Evolutionary conservation across 176 grass and related monocot genomes (phyloP).

Genomic region (Oryza australiensis): DNA sequence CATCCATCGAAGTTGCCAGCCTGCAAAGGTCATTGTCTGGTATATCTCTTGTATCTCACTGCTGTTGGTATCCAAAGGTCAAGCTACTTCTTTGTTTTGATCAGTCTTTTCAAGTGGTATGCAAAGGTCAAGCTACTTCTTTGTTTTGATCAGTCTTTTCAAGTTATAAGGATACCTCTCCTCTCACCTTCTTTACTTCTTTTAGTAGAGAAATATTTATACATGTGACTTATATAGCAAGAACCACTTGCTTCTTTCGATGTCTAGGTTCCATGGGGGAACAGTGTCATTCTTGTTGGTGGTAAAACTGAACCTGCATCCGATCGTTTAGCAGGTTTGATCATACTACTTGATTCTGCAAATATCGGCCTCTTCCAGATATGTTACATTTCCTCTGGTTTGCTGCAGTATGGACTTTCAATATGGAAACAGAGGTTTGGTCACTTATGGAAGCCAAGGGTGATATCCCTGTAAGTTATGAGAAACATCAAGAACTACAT

Average conservation of each 20-base stretch:
- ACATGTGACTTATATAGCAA: background rate
- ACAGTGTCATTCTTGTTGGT: constrained; percentile 79
- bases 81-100: constrained; percentile 9
- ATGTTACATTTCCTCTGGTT: constrained; percentile 31
- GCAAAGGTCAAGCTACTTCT: constrained; percentile 16
- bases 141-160: background rate
- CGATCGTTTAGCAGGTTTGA: constrained; percentile 77
- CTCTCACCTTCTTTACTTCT: background rate
- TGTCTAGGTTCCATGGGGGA: constrained; percentile 76
- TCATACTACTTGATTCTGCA: constrained; percentile 13
- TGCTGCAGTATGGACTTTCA: constrained; percentile 85
- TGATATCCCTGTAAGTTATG: constrained; percentile 80
- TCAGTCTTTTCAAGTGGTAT: background rate
- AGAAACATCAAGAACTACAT: background rate
- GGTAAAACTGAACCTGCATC: constrained; percentile 88
- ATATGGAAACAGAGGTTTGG: constrained; percentile 80
- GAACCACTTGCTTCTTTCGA: constrained; percentile 8
- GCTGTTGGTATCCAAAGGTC: background rate
- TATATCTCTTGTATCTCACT: constrained; percentile 51
- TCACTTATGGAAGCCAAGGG: constrained; percentile 87
- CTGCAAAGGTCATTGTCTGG: constrained; percentile 97
- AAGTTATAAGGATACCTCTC: background rate
- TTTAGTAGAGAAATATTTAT: constrained; percentile 16
- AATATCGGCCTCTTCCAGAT: background rate
- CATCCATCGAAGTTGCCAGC: constrained; percentile 61